Base-by-base conservation (phyloP, 441 rosid species). In the Populus hybrid region DNA sequence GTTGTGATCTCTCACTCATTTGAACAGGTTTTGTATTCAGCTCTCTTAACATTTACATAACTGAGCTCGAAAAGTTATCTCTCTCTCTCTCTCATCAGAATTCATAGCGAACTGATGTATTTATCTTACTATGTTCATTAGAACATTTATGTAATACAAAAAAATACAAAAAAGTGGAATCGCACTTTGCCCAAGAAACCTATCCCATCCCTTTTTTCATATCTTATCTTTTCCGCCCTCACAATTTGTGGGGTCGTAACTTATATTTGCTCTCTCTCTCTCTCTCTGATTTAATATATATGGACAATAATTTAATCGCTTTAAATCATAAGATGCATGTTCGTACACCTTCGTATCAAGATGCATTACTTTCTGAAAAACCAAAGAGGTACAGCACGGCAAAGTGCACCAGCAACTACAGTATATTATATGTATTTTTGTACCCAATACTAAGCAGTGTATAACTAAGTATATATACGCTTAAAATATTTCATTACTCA, bases 141-240 rank as follows among this genome's bases (percentile, higher is more conserved):
- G 67, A 78, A 35, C 73, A 77, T 65, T 53, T 34, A 74, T 28
- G 24, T 24, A 50, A 3, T 10, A 70, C 2, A 66, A 30, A 30
- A 30, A 30, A 30, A 26, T 26, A 42, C n/a, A 70, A 50, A 70
- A 14, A 72, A 83, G 90, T 82, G 85, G 84, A 72, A 71, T 50
- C 36, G 88, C 94, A 90, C 93, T 88, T 70, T 78, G 89, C 84
- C 92, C 92, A 78, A 89, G 86, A 85, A 83, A 81, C 91, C 84
- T 84, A 87, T 91, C 91, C 94, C 90, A 85, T 87, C 85, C 32
- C 30, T 28, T 28, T 86, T 86, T 76, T 74, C 82, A 86, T 86
- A 88, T 88, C 94, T 90, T 87, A 91, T 90, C 95, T 88, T 82
- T 79, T 78, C 81, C 83, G 77, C 87, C 59, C 86, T 59, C 79